Percentiles rank a stretch among this genome's conserved stretches.
Conservation (phyloP, 495 filamentous ascomycete genomes). For the Jackrogersella multiformis region DNA sequence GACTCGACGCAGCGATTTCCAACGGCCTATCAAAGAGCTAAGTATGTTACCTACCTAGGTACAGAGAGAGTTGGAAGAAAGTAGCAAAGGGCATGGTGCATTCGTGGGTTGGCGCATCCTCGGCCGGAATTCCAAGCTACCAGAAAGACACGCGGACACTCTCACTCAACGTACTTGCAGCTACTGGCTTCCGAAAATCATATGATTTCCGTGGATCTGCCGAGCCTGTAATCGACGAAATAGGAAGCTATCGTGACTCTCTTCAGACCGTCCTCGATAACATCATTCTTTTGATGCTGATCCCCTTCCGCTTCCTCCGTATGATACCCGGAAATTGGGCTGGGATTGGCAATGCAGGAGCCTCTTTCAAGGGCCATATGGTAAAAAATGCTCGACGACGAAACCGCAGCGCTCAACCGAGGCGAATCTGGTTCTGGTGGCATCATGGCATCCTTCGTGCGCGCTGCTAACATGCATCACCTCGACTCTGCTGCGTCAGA, state of each 20-base stretch:
- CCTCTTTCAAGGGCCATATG: constrained; percentile 41
- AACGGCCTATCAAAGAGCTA: constrained; percentile 4
- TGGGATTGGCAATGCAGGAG: constrained; percentile 21
- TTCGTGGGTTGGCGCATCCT: constrained; percentile 41
- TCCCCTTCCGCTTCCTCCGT: not conserved
- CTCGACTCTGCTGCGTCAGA: not conserved
- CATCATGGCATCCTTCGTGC: constrained; percentile 36
- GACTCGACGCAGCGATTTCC: constrained; percentile 18
- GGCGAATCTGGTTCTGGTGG: constrained; percentile 5
- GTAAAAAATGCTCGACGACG: constrained; percentile 34
- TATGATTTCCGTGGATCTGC: constrained; percentile 45
- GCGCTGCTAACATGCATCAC: constrained; percentile 23
- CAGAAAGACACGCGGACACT: constrained; percentile 46
- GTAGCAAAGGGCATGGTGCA: constrained; percentile 48
- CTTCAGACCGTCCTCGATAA: constrained; percentile 42
- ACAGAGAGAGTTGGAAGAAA: no score
- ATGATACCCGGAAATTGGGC: not conserved
- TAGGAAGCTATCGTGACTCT: constrained; percentile 40
- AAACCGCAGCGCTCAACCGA: not conserved
- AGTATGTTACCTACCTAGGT: constrained; percentile 15
- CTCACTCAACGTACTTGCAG: constrained; percentile 49
- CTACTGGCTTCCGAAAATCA: constrained; percentile 48
- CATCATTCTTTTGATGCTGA: constrained; percentile 30
- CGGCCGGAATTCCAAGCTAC: constrained; percentile 19
- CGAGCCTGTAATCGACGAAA: constrained; percentile 11